These are phyloP conservation scores for Neophaeococcomyces aloes DNA, from an alignment of 2,329 filamentous ascomycete species.

Conservation along the genomic window DNA sequence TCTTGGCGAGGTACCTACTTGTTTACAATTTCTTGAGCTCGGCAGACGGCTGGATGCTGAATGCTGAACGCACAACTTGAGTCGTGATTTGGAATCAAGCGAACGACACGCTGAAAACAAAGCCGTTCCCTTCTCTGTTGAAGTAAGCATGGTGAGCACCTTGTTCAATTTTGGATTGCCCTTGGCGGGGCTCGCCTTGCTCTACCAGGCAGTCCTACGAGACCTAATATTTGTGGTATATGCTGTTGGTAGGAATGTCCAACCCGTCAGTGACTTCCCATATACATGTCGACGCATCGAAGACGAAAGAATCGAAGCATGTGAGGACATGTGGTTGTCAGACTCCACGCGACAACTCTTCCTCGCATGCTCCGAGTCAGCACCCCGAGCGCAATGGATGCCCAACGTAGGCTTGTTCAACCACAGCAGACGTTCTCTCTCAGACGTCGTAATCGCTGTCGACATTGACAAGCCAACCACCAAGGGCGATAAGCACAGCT, in stretches of 20 bases:
- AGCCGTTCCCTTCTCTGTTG: no score
- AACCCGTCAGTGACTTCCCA: slow-evolving; percentile 26
- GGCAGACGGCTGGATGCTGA: no score
- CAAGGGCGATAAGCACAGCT: slow-evolving; percentile 5
- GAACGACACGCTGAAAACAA: no score
- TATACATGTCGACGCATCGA: slow-evolving; percentile 22
- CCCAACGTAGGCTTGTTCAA: slow-evolving; percentile 21
- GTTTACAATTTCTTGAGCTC: no score
- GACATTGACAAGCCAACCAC: slow-evolving; percentile 22
- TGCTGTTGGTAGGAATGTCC: slow-evolving; percentile 25
- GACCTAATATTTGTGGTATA: slow-evolving; percentile 24
- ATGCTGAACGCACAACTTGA: no score
- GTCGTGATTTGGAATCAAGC: no score
- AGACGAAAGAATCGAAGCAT: slow-evolving; percentile 24
- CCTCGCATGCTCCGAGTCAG: slow-evolving; percentile 22
- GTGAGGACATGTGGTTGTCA: slow-evolving; percentile 26
- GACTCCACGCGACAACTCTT: slow-evolving; percentile 21
- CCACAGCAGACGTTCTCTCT: slow-evolving; percentile 19
- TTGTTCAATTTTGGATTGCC: slow-evolving; percentile 8
- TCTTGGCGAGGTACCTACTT: no score
- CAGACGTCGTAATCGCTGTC: slow-evolving; percentile 24
- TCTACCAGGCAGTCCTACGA: slow-evolving; percentile 25
- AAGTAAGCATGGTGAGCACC: neutral
- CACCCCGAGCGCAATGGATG: slow-evolving; percentile 20
- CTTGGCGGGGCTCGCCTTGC: slow-evolving; percentile 18